Base-by-base conservation (phyloP, 2,329 filamentous ascomycete genomes). In the Chaetomium sp. region DNA sequence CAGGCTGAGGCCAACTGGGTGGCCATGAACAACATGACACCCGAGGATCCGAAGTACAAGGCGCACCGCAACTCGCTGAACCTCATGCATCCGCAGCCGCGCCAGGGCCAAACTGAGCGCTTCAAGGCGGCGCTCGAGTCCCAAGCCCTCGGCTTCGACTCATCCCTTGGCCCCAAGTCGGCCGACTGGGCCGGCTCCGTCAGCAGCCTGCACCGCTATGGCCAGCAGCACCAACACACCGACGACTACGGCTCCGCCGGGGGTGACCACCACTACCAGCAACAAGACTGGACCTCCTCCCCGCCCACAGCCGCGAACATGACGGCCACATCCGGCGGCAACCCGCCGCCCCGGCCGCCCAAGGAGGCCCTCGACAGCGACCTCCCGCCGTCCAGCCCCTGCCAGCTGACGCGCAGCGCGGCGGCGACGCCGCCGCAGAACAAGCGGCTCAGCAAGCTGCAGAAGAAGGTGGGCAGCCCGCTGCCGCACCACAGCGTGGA, bases 51-150 rank as follows among this genome's bases (percentile, higher is more conserved):
- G 55, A 93, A 93, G 76, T 93, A 93, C 76, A 89, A 90, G 75
- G 90, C 90, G 63, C 90, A 93, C 75, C 88, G 91, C 70, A 91
- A 93, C 77, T 93, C 90, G 29, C 76, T 93, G 63, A 92, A 92
- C 72, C 79, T 94, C 47, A 87, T 92, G 73, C 91, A 94, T 75
- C 91, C 91, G 6, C 90, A 93, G 74, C 91, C 91, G 9, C 82
- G 90, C 31, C 87, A 85, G 21, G 90, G 90, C 0, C 87, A 90
- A 63, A 91, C 88, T 0, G 86, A 90, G 74, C 87, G 88, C 29
- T 91, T 92, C 76, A 87, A 90, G 71, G 90, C 85, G 29, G 86
- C 89, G 1, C 81, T 93, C 23, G 91, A 94, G 78, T 86, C 83
- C 9, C 88, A 90, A 66, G 91, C 90, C 3, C 84, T 89, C 61